phyloP scores from a whole-genome alignment of 192 early-diverging fungal species.

The Allomyces arbusculus region DNA sequence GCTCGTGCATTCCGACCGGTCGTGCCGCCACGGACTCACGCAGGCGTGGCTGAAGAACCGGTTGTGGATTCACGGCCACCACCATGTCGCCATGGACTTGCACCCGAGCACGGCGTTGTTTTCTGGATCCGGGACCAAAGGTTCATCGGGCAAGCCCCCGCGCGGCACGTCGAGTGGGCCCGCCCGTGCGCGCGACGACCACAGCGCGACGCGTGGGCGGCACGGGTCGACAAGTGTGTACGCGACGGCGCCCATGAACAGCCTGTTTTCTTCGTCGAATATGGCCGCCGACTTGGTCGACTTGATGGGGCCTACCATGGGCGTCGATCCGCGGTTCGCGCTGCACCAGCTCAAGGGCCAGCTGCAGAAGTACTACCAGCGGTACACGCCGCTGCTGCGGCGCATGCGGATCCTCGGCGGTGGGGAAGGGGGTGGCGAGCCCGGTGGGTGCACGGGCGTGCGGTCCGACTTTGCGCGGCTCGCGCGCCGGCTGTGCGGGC shows the following conservation, averaged over 20 bases:
- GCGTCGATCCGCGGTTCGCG: conserved; percentile 11
- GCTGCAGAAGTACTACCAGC: conserved; percentile 44
- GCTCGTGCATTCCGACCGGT: conserved; percentile 59
- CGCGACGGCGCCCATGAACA: background rate
- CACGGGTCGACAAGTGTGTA: background rate
- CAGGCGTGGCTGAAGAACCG: conserved; percentile 81
- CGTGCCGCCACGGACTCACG: conserved; percentile 60
- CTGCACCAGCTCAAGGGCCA: conserved; percentile 42
- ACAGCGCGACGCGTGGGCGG: background rate
- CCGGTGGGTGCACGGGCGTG: background rate
- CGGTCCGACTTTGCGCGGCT: conserved; percentile 49
- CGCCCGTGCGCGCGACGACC: background rate
- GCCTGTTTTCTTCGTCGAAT: too few relatives aligned
- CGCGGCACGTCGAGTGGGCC: too few relatives aligned
- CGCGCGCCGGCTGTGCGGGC: conserved; percentile 75
- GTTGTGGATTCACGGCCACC: conserved; percentile 88
- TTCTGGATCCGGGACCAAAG: too few relatives aligned
- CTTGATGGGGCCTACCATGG: conserved; percentile 6
- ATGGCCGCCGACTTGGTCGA: too few relatives aligned
- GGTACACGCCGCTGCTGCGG: conserved; percentile 7
- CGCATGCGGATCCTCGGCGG: conserved; percentile 8
- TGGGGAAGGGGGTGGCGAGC: conserved; percentile 23
- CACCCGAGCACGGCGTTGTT: too few relatives aligned
- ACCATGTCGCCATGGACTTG: conserved; percentile 67
- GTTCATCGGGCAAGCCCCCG: too few relatives aligned